Conservation (phyloP, 306 rosid species). For the Inga leiocalycina region DNA sequence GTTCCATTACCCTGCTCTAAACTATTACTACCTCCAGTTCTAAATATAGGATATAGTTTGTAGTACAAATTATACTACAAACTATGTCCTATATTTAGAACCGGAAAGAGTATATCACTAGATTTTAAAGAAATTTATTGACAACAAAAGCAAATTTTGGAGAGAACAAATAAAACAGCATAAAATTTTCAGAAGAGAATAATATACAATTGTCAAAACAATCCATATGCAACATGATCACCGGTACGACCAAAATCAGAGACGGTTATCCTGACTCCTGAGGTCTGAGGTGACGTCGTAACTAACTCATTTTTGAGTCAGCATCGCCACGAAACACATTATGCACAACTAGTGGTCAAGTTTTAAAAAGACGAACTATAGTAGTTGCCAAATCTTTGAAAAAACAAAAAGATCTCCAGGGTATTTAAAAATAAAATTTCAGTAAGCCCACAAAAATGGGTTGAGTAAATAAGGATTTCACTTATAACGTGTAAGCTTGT, state of each 20-base stretch:
- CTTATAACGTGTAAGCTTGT: no score
- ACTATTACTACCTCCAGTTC: no score
- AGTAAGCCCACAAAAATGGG: no score
- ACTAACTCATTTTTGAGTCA: not conserved
- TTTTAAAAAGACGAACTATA: not conserved
- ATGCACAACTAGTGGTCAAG: not conserved
- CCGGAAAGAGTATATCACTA: not conserved
- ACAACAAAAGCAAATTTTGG: not conserved
- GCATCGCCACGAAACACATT: constrained; percentile 1
- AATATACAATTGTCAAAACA: not conserved
- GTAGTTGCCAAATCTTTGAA: no score
- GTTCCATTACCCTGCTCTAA: not conserved
- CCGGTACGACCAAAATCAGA: not conserved
- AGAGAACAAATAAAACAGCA: not conserved
- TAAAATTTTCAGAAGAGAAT: not conserved
- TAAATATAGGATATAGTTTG: no score
- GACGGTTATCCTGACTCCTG: not conserved
- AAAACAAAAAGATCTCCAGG: no score
- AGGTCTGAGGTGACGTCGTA: constrained; percentile 27
- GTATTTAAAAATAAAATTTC: no score
- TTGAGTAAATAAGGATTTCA: no score
- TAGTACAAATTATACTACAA: no score
- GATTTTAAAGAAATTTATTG: not conserved
- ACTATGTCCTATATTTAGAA: no score
- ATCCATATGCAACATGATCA: not conserved